Percentiles rank a stretch among this genome's conserved stretches.
Conservation (phyloP, 768 basidiomycete genomes). For the Lactifluus piperatus region DNA sequence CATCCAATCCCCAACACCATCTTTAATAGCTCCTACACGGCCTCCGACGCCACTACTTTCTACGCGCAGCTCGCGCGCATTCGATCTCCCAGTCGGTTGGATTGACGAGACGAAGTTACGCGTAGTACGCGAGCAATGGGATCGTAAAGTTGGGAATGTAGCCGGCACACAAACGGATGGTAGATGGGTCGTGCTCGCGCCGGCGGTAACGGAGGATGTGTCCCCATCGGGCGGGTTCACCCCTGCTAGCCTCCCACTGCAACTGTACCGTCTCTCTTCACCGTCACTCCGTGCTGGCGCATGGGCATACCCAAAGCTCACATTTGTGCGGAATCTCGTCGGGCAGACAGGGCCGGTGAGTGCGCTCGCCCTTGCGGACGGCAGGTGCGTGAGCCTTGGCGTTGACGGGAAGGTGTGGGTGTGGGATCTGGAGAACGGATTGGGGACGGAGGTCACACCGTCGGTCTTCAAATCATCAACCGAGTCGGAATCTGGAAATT, state of each 20-base stretch:
- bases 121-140: slow-evolving; percentile 66
- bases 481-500: background rate
- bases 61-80: slow-evolving; percentile 57
- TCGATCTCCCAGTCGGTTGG: slow-evolving; percentile 67
- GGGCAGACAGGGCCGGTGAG: slow-evolving; percentile 62
- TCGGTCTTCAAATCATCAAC: slow-evolving; percentile 23
- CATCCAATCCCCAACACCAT: background rate
- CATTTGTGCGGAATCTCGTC: slow-evolving; percentile 61
- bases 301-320: slow-evolving; percentile 51
- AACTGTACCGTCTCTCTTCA: slow-evolving; percentile 65
- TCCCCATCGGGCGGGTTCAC: slow-evolving; percentile 22
- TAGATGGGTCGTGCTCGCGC: slow-evolving; percentile 75
- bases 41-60: slow-evolving; percentile 38
- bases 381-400: slow-evolving; percentile 71
- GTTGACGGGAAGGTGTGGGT: slow-evolving; percentile 72
- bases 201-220: slow-evolving; percentile 29
- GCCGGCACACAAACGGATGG: slow-evolving; percentile 78
- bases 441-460: slow-evolving; percentile 30
- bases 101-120: slow-evolving; percentile 57
- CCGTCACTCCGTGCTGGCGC: slow-evolving; percentile 41
- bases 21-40: slow-evolving; percentile 23
- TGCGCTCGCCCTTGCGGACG: slow-evolving; percentile 67
- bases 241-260: slow-evolving; percentile 39
- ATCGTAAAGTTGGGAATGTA: slow-evolving; percentile 59
- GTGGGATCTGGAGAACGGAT: slow-evolving; percentile 69